These are phyloP conservation scores for Capsicum chinense DNA, from an alignment of 257 asterid genomes.

Conservation along the genomic window DNA sequence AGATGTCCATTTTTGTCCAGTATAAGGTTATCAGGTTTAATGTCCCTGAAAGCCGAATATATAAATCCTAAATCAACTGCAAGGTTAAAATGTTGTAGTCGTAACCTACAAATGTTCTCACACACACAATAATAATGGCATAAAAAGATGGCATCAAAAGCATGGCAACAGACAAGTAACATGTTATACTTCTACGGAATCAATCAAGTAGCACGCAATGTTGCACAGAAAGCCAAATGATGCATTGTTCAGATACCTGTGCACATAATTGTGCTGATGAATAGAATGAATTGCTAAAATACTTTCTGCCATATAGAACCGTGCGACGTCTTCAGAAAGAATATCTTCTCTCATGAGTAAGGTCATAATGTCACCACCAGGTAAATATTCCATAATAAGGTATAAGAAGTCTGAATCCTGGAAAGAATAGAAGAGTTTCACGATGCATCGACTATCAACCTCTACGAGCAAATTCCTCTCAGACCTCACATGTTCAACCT, in stretches of 20 bases:
- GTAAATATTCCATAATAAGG: conserved; percentile 96
- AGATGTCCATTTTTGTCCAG: conserved; percentile 89
- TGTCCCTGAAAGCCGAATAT: conserved; percentile 64
- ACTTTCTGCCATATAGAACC: conserved; percentile 92
- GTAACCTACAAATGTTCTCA: neutral
- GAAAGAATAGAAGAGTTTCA: conserved; percentile 89
- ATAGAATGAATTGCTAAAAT: conserved; percentile 90
- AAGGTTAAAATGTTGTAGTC: conserved; percentile 44
- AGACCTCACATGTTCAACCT: conserved; percentile 99
- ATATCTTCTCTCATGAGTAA: conserved; percentile 89
- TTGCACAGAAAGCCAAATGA: conserved; percentile 1
- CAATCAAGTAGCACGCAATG: no score
- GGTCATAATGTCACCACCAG: conserved; percentile 99
- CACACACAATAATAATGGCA: neutral
- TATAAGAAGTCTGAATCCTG: conserved; percentile 92
- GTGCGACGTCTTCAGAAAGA: conserved; percentile 88
- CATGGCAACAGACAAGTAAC: neutral
- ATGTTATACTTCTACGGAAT: no score
- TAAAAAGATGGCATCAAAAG: neutral
- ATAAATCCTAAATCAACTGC: conserved; percentile 15
- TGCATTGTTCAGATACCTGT: conserved; percentile 52
- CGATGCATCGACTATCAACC: conserved; percentile 97
- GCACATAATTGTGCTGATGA: conserved; percentile 92
- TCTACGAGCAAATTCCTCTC: conserved; percentile 98
- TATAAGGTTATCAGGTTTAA: conserved; percentile 95